A percentile compares a stretch with the other conserved stretches of the same genome.
phyloP scores from a whole-genome alignment of 805 yeast species.

The Candida yuanshanica region DNA sequence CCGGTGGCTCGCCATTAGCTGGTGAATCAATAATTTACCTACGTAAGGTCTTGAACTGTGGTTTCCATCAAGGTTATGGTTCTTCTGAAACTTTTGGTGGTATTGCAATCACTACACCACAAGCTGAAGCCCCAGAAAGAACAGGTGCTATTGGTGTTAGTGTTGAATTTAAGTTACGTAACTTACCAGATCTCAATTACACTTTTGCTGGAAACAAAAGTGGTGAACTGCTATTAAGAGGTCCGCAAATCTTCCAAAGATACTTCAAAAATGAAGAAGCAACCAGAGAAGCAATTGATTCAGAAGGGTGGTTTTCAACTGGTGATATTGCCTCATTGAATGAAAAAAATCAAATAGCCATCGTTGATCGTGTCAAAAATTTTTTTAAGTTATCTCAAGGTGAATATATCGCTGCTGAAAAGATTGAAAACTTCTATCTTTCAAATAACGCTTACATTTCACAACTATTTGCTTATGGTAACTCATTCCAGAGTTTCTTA shows the following conservation, averaged over 20 bases:
- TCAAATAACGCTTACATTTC: constrained; percentile 44
- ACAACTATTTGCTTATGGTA: constrained; percentile 62
- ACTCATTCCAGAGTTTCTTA: constrained; percentile 47
- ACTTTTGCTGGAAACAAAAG: constrained; percentile 36
- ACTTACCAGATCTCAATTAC: constrained; percentile 60
- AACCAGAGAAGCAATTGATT: constrained; percentile 45
- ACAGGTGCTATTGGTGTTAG: constrained; percentile 55
- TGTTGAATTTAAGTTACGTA: constrained; percentile 54
- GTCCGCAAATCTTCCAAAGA: constrained; percentile 53
- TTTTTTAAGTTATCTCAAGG: constrained; percentile 67
- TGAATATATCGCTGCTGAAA: constrained; percentile 71
- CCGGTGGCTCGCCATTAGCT: constrained; percentile 71
- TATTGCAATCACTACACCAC: constrained; percentile 35
- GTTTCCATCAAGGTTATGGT: constrained; percentile 70
- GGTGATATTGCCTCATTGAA: constrained; percentile 61
- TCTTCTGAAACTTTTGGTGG: constrained; percentile 72
- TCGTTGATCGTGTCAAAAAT: constrained; percentile 73
- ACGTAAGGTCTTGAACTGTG: constrained; percentile 52
- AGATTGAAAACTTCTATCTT: constrained; percentile 59
- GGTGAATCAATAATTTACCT: constrained; percentile 55
- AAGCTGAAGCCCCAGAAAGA: constrained; percentile 44
- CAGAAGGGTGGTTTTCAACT: constrained; percentile 60
- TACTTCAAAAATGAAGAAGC: constrained; percentile 55
- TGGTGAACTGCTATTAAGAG: constrained; percentile 61
- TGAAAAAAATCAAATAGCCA: constrained; percentile 45